Base-by-base conservation (phyloP, 768 basidiomycete genomes). In the Boletellus ananas region DNA sequence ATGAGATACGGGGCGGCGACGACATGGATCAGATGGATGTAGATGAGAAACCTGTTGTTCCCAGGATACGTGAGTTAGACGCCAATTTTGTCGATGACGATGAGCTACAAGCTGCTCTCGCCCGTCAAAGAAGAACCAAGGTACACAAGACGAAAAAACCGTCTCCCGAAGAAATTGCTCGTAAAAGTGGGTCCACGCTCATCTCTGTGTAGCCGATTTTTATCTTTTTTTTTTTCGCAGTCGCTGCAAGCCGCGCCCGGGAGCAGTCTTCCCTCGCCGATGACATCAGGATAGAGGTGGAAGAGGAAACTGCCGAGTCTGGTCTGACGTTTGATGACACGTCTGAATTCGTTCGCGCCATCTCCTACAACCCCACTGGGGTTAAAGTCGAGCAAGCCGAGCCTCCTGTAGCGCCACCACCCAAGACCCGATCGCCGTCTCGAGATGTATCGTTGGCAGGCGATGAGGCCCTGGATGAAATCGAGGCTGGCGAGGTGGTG, bases 71-170 rank as follows among this genome's bases (percentile, higher is more conserved):
- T 60, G 82, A 93, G 65, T 76, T 92, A 45, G 83, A 94, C 65
- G 76, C 78, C 59, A 95, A 95, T 71, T 91, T 96, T 69, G 87
- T 98, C 56, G 96, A 98, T 71, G 96, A 99, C 68, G 96, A 99
- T 68, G 96, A 99, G 62, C 80, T 99, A 37, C 94, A 97, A 75
- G 89, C 90, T 36, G 91, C 90, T 23, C 76, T 98, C 51, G 86
- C 95, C 33, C 82, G 90, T 10, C 83, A 90, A 51, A 79, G 96
- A 50, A 81, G 87, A 60, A 86, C 87, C 43, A 90, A 89, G 58
- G 74, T 92, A 4, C 82, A 80, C 62, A 91, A 88, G 65, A 58
- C 77, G 18, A 86, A 89, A 64, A 91, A 88, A 60, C 47, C 86
- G 13, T 79, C 85, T 4, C 85, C 91, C 0, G 93, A 96, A 61